Conservation (phyloP, 371 early-diverging fungal species). For the Thermomucor indicae-seudaticae region DNA sequence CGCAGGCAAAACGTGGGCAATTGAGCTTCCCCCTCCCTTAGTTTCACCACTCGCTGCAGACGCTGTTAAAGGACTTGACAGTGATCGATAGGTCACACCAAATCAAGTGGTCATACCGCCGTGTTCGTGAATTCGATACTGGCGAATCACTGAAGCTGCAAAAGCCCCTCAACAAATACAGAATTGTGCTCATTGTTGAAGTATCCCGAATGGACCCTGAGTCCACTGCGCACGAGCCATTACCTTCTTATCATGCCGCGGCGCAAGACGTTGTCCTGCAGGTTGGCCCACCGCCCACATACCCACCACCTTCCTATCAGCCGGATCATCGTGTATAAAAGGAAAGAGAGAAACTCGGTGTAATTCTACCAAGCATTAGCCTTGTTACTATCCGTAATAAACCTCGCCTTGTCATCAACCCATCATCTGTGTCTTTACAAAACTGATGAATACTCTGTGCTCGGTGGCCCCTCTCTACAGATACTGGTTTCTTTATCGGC, state of each 20-base stretch:
- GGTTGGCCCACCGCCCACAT: conserved; percentile 17
- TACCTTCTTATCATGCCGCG: conserved; percentile 28
- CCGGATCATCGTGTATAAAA: not conserved
- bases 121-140: conserved; percentile 22
- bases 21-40: too few relatives aligned
- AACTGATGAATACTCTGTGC: too few relatives aligned
- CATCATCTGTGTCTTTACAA: too few relatives aligned
- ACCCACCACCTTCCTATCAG: not conserved
- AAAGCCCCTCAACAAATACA: conserved; percentile 5
- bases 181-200: conserved; percentile 26
- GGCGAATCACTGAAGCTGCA: conserved; percentile 10
- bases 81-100: conserved; percentile 19
- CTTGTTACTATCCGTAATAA: too few relatives aligned
- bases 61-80: conserved; percentile 22
- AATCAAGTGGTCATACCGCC: conserved; percentile 29
- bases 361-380: too few relatives aligned
- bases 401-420: too few relatives aligned
- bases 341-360: too few relatives aligned
- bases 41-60: conserved; percentile 30
- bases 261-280: conserved; percentile 29
- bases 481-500: too few relatives aligned
- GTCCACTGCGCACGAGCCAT: conserved; percentile 1
- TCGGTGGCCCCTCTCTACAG: too few relatives aligned
- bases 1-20: too few relatives aligned
- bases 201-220: conserved; percentile 16